Base-by-base conservation (phyloP, 371 early-diverging fungal genomes). In the Apophysomyces variabilis region DNA sequence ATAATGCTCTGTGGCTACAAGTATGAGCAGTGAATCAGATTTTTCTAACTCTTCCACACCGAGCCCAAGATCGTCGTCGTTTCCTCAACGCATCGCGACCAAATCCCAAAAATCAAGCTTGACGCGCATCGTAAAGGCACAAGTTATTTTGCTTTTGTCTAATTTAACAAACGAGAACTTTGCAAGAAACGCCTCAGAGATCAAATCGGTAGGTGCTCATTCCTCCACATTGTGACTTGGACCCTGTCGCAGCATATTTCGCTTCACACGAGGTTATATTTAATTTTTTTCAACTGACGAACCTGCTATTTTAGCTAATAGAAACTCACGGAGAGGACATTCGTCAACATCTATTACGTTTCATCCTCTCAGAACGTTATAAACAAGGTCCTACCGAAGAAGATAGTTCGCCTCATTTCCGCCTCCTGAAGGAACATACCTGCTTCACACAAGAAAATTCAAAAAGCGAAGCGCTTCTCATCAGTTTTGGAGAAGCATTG, bases 71-170 rank as follows among this genome's bases (percentile, higher is more conserved):
- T 68, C 67, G 44, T 67, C 66, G 38, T 58, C 67, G 21, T 39
- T 65, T 35, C 56, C 68, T 38, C 57, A 68, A 44, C 69, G 65
- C 18, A 41, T 64, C 21, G 59, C 77, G 47, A 60, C 73, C 6
- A 73, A 75, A 62, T 61, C 72, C 13, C 77, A 78, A 59, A 67
- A 73, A 61, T 66, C 79, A 32, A 82, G 81, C 69, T 78, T 89
- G 70, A 67, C 73, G 63, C 85, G 84, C 26, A 87, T 87, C 50
- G 85, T 86, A 44, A 89, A 87, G 72, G 89, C 89, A 47, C 89
- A 89, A 74, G 75, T 85, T 54, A 76, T 73, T 54, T 70, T 89
- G 60, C 77, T 87, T 38, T 73, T 87, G 61, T 79, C 85, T 35
- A 84, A 77, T 38, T 78, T 87, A 60, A 81, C 79, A 57, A 75